phyloP scores from a whole-genome alignment of 352 stramenopile species.

The Phytopythium litorale region DNA sequence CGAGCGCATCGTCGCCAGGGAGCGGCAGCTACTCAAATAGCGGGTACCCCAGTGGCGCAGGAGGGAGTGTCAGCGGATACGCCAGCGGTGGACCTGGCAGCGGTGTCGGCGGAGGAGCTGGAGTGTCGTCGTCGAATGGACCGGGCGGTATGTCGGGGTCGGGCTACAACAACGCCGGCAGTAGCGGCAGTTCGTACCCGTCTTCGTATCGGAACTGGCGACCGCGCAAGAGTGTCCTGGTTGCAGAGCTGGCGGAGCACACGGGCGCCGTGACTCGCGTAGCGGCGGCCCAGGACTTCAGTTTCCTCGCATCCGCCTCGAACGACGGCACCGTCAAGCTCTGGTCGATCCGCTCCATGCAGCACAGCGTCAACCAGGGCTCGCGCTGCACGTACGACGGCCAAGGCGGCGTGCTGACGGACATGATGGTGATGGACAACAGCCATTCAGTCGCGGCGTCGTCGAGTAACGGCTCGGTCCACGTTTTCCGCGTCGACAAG shows the following conservation, averaged over 20 bases:
- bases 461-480: conserved; percentile 88
- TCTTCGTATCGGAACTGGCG: conserved; percentile 76
- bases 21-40: conserved; percentile 22
- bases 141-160: background rate
- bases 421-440: conserved; percentile 96
- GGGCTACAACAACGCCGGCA: conserved; percentile 15
- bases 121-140: conserved; percentile 21
- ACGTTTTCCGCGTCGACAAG: conserved; percentile 96
- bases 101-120: conserved; percentile 12
- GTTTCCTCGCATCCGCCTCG: conserved; percentile 95
- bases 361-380: conserved; percentile 92
- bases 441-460: conserved; percentile 93
- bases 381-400: conserved; percentile 93
- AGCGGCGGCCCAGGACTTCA: conserved; percentile 92
- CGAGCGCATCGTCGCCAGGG: conserved; percentile 20
- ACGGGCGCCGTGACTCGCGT: conserved; percentile 91
- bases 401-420: conserved; percentile 89
- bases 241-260: conserved; percentile 91
- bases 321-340: conserved; percentile 96
- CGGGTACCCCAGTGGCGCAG: conserved; percentile 3
- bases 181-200: conserved; percentile 28
- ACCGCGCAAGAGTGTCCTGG: conserved; percentile 77
- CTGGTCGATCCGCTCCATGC: conserved; percentile 92
- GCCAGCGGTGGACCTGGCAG: conserved; percentile 21
- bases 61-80: conserved; percentile 12